Conservation (phyloP, 164 flowering plant genomes). For the Vitis vinifera region DNA sequence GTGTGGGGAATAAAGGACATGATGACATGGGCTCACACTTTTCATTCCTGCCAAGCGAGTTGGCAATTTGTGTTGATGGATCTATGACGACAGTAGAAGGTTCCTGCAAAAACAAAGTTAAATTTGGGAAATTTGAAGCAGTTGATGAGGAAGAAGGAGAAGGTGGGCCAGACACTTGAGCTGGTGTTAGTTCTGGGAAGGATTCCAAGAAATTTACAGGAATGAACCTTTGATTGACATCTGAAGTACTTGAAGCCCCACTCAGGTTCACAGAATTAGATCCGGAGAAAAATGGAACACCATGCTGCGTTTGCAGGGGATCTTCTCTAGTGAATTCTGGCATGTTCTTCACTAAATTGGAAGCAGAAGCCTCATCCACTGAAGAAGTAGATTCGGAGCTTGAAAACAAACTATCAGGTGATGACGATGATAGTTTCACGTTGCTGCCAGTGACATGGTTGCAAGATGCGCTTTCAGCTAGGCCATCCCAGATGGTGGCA, state of each 20-base stretch:
- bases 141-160: constrained; percentile 18
- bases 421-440: constrained; percentile 12
- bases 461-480: constrained; percentile 1
- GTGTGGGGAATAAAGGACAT: constrained; percentile 11
- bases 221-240: constrained; percentile 11
- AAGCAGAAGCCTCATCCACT: constrained; percentile 5
- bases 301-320: constrained; percentile 5
- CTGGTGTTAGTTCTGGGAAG: constrained; percentile 24
- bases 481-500: constrained; percentile 21
- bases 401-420: constrained; percentile 21
- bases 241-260: constrained; percentile 9
- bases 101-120: constrained; percentile 48
- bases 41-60: constrained; percentile 16
- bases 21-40: background rate
- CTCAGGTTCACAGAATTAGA: constrained; percentile 9
- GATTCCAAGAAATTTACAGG: constrained; percentile 44
- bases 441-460: constrained; percentile 12
- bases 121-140: constrained; percentile 30
- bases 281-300: constrained; percentile 16
- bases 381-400: constrained; percentile 35
- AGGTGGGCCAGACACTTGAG: constrained; percentile 24
- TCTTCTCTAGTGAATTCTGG: constrained; percentile 20
- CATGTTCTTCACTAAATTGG: constrained; percentile 10
- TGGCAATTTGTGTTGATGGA: background rate
- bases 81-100: constrained; percentile 14